These are phyloP conservation scores for Talaromyces sp. DNA, from an alignment of 2,329 filamentous ascomycete species.

Conservation along the genomic window DNA sequence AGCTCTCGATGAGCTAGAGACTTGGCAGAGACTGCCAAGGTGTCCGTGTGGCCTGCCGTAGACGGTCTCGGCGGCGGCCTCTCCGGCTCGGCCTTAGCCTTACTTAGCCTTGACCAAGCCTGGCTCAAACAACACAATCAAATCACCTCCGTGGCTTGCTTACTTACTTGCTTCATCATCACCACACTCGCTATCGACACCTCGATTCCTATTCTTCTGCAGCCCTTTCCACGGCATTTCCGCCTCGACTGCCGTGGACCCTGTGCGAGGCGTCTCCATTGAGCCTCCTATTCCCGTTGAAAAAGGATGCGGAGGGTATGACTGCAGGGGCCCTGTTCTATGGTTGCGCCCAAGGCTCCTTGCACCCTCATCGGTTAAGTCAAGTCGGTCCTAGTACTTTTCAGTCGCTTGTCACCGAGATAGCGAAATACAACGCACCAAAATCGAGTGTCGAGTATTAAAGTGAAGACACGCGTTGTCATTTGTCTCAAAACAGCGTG, in stretches of 20 bases:
- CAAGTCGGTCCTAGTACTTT: neutral
- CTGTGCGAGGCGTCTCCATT: conserved; percentile 16
- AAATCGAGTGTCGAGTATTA: neutral
- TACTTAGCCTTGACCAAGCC: conserved; percentile 19
- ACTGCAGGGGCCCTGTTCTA: conserved; percentile 36
- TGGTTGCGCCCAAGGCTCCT: conserved; percentile 41
- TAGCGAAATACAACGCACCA: neutral
- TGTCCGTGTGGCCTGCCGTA: conserved; percentile 20
- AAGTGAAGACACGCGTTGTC: neutral
- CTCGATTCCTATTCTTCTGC: neutral
- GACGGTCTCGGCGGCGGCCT: conserved; percentile 15
- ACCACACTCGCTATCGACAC: conserved; percentile 5
- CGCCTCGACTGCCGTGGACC: conserved; percentile 9
- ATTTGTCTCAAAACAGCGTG: neutral
- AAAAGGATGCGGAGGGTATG: conserved; percentile 41
- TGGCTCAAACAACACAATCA: conserved; percentile 25
- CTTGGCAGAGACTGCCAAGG: conserved; percentile 16
- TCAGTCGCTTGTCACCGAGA: neutral
- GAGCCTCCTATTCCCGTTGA: conserved; percentile 16
- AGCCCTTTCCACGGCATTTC: conserved; percentile 13
- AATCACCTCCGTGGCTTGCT: conserved; percentile 19
- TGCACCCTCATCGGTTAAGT: conserved; percentile 25
- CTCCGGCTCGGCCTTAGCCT: conserved; percentile 17
- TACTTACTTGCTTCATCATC: conserved; percentile 20
- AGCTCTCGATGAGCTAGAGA: conserved; percentile 2